phyloP scores from a whole-genome alignment of 495 filamentous ascomycete species.

The Penicillium waksmanii region DNA sequence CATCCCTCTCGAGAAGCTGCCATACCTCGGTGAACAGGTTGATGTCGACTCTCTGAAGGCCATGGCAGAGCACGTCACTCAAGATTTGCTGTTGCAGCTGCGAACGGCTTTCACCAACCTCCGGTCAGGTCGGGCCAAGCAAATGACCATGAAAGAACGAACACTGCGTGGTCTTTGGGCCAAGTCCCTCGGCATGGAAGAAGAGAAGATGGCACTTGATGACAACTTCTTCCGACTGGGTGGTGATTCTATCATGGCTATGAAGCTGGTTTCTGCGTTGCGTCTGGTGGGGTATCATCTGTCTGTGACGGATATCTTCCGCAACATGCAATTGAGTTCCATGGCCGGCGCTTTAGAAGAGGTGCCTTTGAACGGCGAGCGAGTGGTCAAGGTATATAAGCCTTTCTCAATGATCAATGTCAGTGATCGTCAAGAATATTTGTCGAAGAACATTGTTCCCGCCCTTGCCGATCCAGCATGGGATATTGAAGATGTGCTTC shows the following conservation, averaged over 20 bases:
- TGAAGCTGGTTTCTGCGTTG: conserved; percentile 20
- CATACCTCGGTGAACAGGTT: conserved; percentile 8
- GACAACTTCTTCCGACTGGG: conserved; percentile 45
- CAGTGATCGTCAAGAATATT: conserved; percentile 25
- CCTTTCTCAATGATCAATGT: conserved; percentile 40
- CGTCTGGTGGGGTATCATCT: conserved; percentile 30
- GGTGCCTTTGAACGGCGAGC: conserved; percentile 2
- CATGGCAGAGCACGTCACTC: conserved; percentile 21
- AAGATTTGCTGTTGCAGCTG: conserved; percentile 18
- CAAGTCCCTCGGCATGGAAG: conserved; percentile 35
- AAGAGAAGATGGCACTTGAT: conserved; percentile 34
- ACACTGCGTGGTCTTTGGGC: conserved; percentile 47
- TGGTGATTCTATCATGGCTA: conserved; percentile 6
- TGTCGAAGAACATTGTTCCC: conserved; percentile 24
- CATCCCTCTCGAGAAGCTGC: conserved; percentile 25
- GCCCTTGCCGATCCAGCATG: conserved; percentile 24
- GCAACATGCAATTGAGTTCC: conserved; percentile 36
- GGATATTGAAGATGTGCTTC: conserved; percentile 29
- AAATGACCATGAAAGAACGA: conserved; percentile 33
- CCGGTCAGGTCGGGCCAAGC: conserved; percentile 11
- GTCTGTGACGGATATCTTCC: conserved; percentile 47
- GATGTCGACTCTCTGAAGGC: neutral
- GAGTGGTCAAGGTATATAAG: conserved; percentile 19
- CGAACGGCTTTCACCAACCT: conserved; percentile 20
- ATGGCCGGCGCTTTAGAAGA: conserved; percentile 25